Percentiles rank a stretch among this genome's conserved stretches.
phyloP scores from a whole-genome alignment of 2,329 filamentous ascomycete genomes.

The Trichoderma sp. region DNA sequence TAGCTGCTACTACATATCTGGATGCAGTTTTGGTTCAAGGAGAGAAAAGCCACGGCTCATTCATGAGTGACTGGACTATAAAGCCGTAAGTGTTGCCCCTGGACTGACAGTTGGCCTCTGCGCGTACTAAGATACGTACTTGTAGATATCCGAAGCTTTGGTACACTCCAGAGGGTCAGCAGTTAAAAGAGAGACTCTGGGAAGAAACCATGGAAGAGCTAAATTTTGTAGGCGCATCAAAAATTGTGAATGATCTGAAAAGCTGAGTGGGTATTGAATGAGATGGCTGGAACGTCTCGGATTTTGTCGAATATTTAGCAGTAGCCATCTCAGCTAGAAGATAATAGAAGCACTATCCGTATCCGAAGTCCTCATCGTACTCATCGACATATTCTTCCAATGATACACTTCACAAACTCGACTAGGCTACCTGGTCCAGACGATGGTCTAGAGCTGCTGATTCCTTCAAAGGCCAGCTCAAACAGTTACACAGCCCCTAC shows the following conservation, averaged over 20 bases:
- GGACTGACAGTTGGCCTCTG: not conserved
- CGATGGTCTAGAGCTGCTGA: no score
- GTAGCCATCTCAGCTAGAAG: not conserved
- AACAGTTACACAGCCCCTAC: not conserved
- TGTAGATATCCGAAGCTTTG: not conserved
- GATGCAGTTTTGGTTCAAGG: not conserved
- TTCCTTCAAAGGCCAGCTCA: not conserved
- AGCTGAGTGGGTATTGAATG: not conserved
- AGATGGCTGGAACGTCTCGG: not conserved
- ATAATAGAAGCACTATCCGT: not conserved
- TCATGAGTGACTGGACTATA: not conserved
- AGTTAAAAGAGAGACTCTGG: not conserved
- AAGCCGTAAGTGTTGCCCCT: not conserved
- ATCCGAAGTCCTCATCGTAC: no score
- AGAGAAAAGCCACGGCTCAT: not conserved
- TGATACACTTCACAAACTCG: not conserved
- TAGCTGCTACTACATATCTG: not conserved
- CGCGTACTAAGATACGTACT: not conserved
- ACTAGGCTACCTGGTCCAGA: not conserved
- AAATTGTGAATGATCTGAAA: not conserved
- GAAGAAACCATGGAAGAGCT: not conserved
- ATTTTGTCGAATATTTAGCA: not conserved
- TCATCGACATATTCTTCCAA: not conserved
- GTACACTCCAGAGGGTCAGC: not conserved
- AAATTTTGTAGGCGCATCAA: not conserved